A percentile compares a stretch with the other conserved stretches of the same genome.
phyloP scores from a whole-genome alignment of 805 yeast genomes.

The Helenozyma baotianmanensis region DNA sequence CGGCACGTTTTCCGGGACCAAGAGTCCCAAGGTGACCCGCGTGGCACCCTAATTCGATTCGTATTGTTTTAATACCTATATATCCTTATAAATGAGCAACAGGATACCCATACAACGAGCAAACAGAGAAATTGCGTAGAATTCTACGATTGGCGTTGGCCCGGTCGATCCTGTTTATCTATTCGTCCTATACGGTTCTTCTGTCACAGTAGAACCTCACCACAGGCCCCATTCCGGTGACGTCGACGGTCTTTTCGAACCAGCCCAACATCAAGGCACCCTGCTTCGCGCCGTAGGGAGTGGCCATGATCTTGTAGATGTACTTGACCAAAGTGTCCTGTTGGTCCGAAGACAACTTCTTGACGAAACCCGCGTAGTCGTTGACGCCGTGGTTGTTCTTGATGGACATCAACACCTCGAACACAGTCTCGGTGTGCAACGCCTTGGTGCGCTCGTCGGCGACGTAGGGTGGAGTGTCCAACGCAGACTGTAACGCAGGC shows the following conservation, averaged over 20 bases:
- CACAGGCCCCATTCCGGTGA: slow-evolving; percentile 84
- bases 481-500: slow-evolving; percentile 60
- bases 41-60: not conserved
- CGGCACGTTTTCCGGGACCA: not conserved
- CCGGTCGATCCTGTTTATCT: not conserved
- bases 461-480: slow-evolving; percentile 80
- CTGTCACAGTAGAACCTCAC: slow-evolving; percentile 84
- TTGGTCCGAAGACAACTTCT: slow-evolving; percentile 55
- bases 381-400: slow-evolving; percentile 55
- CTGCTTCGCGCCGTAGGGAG: slow-evolving; percentile 72
- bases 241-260: slow-evolving; percentile 85
- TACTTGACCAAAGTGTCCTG: slow-evolving; percentile 78
- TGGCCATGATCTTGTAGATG: slow-evolving; percentile 79
- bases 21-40: slow-evolving; percentile 2
- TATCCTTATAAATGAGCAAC: no score
- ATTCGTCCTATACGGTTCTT: slow-evolving; percentile 57
- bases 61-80: no score
- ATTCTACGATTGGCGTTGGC: no score
- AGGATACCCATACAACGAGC: no score
- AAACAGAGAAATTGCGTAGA: no score
- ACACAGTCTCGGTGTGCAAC: slow-evolving; percentile 43
- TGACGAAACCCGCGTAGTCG: slow-evolving; percentile 62
- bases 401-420: slow-evolving; percentile 58
- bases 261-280: slow-evolving; percentile 85
- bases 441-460: slow-evolving; percentile 56